phyloP scores from a whole-genome alignment of 352 stramenopile genomes.

The Phytophthora aleatoria region DNA sequence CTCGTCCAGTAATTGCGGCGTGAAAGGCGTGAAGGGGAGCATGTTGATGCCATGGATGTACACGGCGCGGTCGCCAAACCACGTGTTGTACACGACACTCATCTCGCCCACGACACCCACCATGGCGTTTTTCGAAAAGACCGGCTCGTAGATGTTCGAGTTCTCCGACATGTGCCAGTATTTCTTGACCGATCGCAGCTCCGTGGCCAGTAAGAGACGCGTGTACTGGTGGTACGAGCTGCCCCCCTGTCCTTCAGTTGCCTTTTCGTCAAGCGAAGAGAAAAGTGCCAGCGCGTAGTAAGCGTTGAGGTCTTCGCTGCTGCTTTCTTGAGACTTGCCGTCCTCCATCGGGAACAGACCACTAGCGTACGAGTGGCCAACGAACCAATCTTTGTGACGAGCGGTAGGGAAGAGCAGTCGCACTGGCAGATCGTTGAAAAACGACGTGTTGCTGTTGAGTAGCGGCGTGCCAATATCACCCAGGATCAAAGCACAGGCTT shows the following conservation, averaged over 20 bases:
- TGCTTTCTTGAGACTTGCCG: slow-evolving; percentile 97
- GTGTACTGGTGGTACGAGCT: slow-evolving; percentile 86
- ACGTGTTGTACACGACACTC: slow-evolving; percentile 83
- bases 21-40: slow-evolving; percentile 83
- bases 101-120: slow-evolving; percentile 80
- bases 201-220: slow-evolving; percentile 90
- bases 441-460: slow-evolving; percentile 45
- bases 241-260: slow-evolving; percentile 21
- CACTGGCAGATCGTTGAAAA: slow-evolving; percentile 58
- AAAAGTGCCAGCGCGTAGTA: slow-evolving; percentile 96
- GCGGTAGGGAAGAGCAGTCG: slow-evolving; percentile 82
- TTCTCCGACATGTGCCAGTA: slow-evolving; percentile 96
- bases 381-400: slow-evolving; percentile 96
- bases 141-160: slow-evolving; percentile 75
- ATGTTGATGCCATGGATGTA: slow-evolving; percentile 88
- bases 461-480: slow-evolving; percentile 73
- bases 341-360: slow-evolving; percentile 94
- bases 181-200: slow-evolving; percentile 92
- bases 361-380: slow-evolving; percentile 96
- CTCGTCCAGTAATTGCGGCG: slow-evolving; percentile 61
- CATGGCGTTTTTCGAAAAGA: slow-evolving; percentile 81
- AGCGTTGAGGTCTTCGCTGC: slow-evolving; percentile 94
- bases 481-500: slow-evolving; percentile 61
- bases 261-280: slow-evolving; percentile 58
- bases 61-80: slow-evolving; percentile 74